Evolutionary conservation across 495 filamentous ascomycete genomes (phyloP), one percentile per base, ranked within the genome.

Genomic region (Pyrenula aspistea): DNA sequence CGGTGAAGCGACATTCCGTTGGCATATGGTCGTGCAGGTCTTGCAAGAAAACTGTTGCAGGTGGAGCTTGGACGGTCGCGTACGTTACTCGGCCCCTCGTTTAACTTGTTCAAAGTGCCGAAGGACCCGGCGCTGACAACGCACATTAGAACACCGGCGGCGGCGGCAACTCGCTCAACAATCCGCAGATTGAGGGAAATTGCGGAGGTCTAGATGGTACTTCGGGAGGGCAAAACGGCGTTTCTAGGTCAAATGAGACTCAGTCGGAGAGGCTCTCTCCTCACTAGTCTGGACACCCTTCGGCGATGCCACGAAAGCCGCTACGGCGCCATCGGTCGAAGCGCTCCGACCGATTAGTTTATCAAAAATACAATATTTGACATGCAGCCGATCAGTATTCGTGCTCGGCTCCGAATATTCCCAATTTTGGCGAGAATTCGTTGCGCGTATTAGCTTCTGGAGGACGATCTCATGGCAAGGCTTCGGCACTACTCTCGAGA

Each of bases 151-250:
- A 97, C 94, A 59, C 91, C 94, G 55, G 92, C 94, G 63, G 93
- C 93, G 57, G 92, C 93, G 64, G 90, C 93, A 56, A 95, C 91
- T 73, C 84, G 94, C 72, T 96, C 92, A 61, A 98, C 93, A 63
- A 93, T 98, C 73, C 88, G 94, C 73, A 84, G 93, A 79, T 83
- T 98, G 77, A 85, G 93, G 70, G 93, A 97, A 77, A 94, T 97
- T 78, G 87, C 89, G 70, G 93, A 97, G 84, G 88, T 94, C 69
- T 98, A 89, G 73, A 72, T 67, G 70, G 64, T 64, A 68, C 65
- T 60, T 69, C 69, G 66, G 71, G 69, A 69, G 73, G 68, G 62
- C 31, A 42, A 42, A 42, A 42, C 15, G 31, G 31, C 31, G 31
- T 42, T 42, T 15, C 15, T 42, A 8, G 31, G 31, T 15, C 8